Conservation (phyloP, 331 rosid species). For the Pyrus hybrid region DNA sequence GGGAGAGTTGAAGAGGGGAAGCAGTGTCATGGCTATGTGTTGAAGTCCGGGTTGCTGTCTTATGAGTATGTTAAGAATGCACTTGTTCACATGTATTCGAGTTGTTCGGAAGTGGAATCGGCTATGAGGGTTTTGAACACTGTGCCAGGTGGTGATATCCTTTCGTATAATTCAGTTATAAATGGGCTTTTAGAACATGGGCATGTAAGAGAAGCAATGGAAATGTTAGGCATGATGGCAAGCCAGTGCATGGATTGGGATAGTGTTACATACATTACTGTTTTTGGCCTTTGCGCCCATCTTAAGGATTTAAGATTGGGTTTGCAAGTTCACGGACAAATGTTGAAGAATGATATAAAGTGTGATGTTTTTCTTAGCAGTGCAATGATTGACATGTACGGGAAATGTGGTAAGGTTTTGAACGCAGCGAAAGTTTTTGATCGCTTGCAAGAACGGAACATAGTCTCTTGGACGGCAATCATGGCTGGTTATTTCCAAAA, state of each 20-base stretch:
- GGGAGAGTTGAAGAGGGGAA: conserved; percentile 55
- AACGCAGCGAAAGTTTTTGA: conserved; percentile 39
- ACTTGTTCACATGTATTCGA: conserved; percentile 67
- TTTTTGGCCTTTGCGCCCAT: conserved; percentile 54
- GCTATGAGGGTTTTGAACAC: conserved; percentile 49
- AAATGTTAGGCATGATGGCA: conserved; percentile 44
- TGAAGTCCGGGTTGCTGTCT: conserved; percentile 53
- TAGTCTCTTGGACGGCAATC: conserved; percentile 67
- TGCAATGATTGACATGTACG: conserved; percentile 66
- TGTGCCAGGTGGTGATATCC: conserved; percentile 36
- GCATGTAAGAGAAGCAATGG: conserved; percentile 29
- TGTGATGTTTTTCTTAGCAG: conserved; percentile 44
- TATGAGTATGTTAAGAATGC: conserved; percentile 60
- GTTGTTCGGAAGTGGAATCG: conserved; percentile 34
- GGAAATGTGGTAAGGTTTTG: conserved; percentile 51
- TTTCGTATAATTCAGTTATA: conserved; percentile 53
- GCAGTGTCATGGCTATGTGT: conserved; percentile 63
- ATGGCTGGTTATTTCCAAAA: conserved; percentile 57
- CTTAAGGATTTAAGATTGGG: conserved; percentile 54
- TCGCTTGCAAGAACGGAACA: conserved; percentile 34
- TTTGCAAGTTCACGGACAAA: conserved; percentile 42
- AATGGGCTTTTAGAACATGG: conserved; percentile 44
- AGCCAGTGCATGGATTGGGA: conserved; percentile 41
- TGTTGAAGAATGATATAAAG: conserved; percentile 35
- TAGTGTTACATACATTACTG: conserved; percentile 39